Evolutionary conservation across 192 early-diverging fungal genomes (phyloP).

Genomic region (Rhizophagus sp.): DNA sequence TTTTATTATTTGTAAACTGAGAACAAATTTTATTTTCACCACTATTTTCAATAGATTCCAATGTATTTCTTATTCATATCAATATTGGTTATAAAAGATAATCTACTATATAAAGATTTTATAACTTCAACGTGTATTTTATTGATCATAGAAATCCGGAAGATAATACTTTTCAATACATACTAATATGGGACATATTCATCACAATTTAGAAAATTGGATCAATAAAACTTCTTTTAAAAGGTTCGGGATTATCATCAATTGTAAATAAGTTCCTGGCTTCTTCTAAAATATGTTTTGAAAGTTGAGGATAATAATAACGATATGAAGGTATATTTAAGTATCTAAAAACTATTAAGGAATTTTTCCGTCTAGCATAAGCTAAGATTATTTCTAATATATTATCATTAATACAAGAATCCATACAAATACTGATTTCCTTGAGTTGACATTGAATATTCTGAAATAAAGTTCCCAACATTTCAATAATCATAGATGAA

Average conservation of each 20-base stretch:
- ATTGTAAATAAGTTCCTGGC: neutral
- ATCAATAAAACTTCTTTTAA: neutral
- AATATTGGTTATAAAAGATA: too few relatives aligned
- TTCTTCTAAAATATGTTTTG: neutral
- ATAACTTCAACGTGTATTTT: too few relatives aligned
- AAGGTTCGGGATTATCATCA: neutral
- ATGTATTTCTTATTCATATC: too few relatives aligned
- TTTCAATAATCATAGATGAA: neutral
- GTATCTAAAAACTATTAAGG: neutral
- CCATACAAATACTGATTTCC: neutral
- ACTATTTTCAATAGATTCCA: too few relatives aligned
- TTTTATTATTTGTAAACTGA: too few relatives aligned
- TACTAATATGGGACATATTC: too few relatives aligned
- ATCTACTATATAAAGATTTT: too few relatives aligned
- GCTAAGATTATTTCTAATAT: neutral
- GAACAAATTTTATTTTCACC: too few relatives aligned
- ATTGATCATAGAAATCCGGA: too few relatives aligned
- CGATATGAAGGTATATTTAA: neutral
- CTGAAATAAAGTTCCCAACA: neutral
- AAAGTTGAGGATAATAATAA: too few relatives aligned
- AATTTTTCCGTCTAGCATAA: neutral
- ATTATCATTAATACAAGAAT: neutral
- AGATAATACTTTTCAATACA: too few relatives aligned
- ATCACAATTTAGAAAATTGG: neutral
- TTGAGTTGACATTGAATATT: neutral